Conservation (phyloP, 75 land plant genomes). For the Pseudotsuga menziesii region DNA sequence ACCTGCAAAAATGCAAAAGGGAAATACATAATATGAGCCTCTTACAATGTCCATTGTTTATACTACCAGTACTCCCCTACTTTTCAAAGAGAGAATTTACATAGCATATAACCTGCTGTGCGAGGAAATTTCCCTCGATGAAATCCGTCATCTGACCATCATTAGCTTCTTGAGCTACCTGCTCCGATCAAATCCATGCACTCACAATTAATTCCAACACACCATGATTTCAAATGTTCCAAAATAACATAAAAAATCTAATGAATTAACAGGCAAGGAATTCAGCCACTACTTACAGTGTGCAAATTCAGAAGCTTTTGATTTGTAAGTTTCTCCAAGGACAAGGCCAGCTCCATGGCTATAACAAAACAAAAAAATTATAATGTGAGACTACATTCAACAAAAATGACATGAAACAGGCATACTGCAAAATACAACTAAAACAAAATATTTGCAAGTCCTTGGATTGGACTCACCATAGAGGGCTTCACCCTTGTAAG, state of each 20-base stretch:
- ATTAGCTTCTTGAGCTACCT: slow-evolving; percentile 47
- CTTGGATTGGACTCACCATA: slow-evolving; percentile 46
- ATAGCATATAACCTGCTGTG: slow-evolving; percentile 56
- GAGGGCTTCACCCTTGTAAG: slow-evolving; percentile 92
- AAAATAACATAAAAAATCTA: not conserved
- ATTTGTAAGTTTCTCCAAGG: slow-evolving; percentile 82
- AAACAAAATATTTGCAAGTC: not conserved
- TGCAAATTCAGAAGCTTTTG: slow-evolving; percentile 83
- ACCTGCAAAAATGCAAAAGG: slow-evolving; percentile 38
- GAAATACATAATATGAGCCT: not conserved
- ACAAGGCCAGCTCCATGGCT: slow-evolving; percentile 94
- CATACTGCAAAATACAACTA: not conserved
- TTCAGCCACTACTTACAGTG: slow-evolving; percentile 30
- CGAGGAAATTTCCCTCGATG: slow-evolving; percentile 67
- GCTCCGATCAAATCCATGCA: not conserved
- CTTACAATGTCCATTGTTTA: not conserved
- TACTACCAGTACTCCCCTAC: no score
- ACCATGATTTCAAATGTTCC: not conserved
- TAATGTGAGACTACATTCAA: not conserved
- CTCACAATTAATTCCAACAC: not conserved
- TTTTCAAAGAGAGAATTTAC: not conserved
- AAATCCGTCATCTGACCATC: slow-evolving; percentile 74
- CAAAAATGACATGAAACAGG: not conserved
- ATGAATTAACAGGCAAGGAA: not conserved
- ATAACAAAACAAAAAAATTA: not conserved